phyloP scores from a whole-genome alignment of 768 basidiomycete species.

The Mycena maculata region DNA sequence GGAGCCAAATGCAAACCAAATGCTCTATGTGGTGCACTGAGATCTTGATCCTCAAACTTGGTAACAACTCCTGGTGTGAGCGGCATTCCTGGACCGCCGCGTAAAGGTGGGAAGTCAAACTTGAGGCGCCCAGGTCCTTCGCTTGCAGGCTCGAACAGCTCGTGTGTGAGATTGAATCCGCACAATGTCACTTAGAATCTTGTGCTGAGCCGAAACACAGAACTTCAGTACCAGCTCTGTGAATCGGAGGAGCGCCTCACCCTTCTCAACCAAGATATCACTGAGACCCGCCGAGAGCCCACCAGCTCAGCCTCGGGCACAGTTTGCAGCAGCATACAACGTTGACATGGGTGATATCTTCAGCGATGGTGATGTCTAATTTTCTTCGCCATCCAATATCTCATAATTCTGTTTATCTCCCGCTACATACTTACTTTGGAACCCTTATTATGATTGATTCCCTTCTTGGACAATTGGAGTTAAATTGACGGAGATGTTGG shows the following conservation, averaged over 20 bases:
- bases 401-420: too few relatives aligned
- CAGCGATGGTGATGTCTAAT: too few relatives aligned
- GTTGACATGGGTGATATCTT: too few relatives aligned
- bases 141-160: conserved; percentile 49
- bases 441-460: too few relatives aligned
- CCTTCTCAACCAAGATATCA: conserved; percentile 77
- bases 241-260: conserved; percentile 80
- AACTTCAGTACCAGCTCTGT: conserved; percentile 87
- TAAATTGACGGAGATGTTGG: too few relatives aligned
- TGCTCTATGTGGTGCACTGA: conserved; percentile 55
- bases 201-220: conserved; percentile 83
- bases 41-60: conserved; percentile 21
- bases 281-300: conserved; percentile 65
- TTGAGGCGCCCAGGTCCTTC: conserved; percentile 43
- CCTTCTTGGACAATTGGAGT: too few relatives aligned
- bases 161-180: conserved; percentile 81
- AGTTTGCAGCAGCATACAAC: too few relatives aligned
- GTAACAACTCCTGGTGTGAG: conserved; percentile 44
- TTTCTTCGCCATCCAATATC: too few relatives aligned
- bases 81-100: conserved; percentile 44
- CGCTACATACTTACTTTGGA: too few relatives aligned
- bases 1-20: conserved; percentile 89
- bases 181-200: conserved; percentile 78
- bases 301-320: conserved; percentile 62
- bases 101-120: conserved; percentile 56